Conservation (phyloP, 176 grass and related monocot species). For the Alopecurus myosuroides region DNA sequence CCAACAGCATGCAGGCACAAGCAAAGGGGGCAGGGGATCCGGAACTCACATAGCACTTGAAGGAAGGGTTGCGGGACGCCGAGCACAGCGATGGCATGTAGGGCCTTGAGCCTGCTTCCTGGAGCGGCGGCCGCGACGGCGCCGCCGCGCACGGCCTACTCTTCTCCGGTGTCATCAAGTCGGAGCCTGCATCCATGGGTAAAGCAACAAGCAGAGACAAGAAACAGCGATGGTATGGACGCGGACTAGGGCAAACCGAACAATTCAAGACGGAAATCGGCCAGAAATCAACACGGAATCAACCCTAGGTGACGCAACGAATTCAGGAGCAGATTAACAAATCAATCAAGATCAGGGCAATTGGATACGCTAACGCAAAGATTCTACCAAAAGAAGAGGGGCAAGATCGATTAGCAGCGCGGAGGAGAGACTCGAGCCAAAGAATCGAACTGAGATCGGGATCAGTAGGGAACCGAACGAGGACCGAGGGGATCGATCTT, state of each 20-base stretch:
- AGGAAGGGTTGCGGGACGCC: conserved; percentile 23
- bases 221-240: not conserved
- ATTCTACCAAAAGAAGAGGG: not conserved
- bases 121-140: conserved; percentile 20
- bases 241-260: not conserved
- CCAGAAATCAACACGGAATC: not conserved
- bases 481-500: not conserved
- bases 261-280: not conserved
- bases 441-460: not conserved
- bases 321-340: not conserved
- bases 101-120: conserved; percentile 36
- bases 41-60: conserved; percentile 35
- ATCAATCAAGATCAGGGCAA: not conserved
- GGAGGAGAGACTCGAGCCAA: not conserved
- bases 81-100: conserved; percentile 49
- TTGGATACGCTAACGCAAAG: not conserved
- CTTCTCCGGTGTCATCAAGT: conserved; percentile 35
- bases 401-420: not conserved
- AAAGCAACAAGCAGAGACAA: not conserved
- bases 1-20: not conserved
- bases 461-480: not conserved
- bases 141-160: not conserved
- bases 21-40: not conserved
- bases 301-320: not conserved
- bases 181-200: conserved; percentile 47